These are phyloP conservation scores for Persicaria tinctoria DNA, from an alignment of 148 eudicot species.

Conservation along the genomic window DNA sequence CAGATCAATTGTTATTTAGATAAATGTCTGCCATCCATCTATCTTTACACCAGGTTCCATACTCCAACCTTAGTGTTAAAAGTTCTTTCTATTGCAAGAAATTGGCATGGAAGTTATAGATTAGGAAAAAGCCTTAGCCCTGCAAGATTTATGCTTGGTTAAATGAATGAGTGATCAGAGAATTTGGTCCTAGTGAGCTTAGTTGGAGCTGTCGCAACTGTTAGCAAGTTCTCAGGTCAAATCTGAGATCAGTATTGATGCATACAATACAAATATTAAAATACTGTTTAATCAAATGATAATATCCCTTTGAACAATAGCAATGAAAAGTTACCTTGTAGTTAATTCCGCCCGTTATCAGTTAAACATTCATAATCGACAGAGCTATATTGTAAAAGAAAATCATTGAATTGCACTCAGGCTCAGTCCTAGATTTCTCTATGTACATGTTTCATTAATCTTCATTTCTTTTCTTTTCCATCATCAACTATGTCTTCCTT, in stretches of 20 bases:
- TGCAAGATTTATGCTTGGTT: background rate
- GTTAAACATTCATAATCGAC: background rate
- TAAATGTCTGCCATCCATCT: background rate
- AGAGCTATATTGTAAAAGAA: background rate
- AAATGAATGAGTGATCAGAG: background rate
- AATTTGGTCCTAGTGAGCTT: background rate
- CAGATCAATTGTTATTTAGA: background rate
- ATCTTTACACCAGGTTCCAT: background rate
- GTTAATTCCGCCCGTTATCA: background rate
- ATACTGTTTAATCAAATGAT: background rate
- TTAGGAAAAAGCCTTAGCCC: background rate
- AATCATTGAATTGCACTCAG: background rate
- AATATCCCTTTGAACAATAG: background rate
- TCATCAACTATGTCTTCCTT: conserved; percentile 3
- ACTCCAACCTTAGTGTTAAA: background rate
- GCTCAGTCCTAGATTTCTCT: background rate
- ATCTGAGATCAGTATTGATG: background rate
- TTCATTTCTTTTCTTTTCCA: background rate
- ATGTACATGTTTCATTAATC: background rate
- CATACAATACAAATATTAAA: background rate
- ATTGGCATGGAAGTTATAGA: background rate
- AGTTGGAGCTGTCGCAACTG: background rate
- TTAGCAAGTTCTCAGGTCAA: background rate
- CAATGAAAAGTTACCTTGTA: background rate
- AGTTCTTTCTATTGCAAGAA: background rate